Base-by-base conservation (phyloP, 2,329 filamentous ascomycete species). In the Alternaria ventricosa region DNA sequence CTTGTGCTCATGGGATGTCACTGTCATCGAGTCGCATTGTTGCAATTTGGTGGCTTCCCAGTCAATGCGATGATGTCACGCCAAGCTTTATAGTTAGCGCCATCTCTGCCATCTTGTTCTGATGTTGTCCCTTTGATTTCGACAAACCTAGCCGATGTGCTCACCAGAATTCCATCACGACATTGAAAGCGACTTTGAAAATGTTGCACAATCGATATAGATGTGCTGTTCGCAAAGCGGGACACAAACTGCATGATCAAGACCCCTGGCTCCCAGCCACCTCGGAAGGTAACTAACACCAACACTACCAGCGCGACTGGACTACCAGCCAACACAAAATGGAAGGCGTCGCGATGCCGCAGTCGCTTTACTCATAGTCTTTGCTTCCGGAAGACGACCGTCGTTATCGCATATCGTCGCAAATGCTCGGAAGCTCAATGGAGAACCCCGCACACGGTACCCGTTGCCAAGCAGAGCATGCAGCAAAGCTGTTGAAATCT, bases 391-490 rank as follows among this genome's bases (percentile, higher is more conserved):
- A 20, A 28, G 12, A 45, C 18, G n/a, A 53, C 22, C 36, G 13
- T 5, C 47, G 28, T 18, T 51, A 59, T 55, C 56, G 27, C 20
- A 33, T 18, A 12, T 44, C 15, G 7, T 28, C 49, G 49, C 20
- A 57, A n/a, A 45, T 5, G 7, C 4, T 47, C 60, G 49, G 49
- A 44, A 50, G 20, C 47, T 25, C 25, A 6, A 43, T 55, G 45
- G 57, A 66, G 50, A 56, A 43, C 55, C 50, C 57, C 58, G 64
- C 59, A 54, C 43, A 49, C 28, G 15, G 25, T 54, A 45, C 60
- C 58, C 58, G 64, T 65, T 62, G 64, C 64, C 64, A 67, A 67
- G 64, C 57, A 10, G 22, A 59, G 23, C 33, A 22, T 59, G 49
- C 55, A 47, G 53, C 22, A 61, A 47, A 44, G 36, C 45, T 50